Evolutionary conservation across 345 rosid genomes (phyloP).

Genomic region (Lepidium sativum): DNA sequence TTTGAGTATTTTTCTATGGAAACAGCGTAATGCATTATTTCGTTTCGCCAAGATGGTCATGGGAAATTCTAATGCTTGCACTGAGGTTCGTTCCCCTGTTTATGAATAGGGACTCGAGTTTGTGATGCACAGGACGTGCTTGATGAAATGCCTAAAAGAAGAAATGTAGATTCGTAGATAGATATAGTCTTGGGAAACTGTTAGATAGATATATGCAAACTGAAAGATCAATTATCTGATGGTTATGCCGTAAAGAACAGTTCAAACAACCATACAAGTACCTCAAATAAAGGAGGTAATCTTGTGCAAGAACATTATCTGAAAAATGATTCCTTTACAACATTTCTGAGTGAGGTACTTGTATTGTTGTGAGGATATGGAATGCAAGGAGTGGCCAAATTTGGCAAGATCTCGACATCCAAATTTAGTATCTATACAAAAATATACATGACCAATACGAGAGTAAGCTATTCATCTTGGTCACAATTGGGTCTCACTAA

Average conservation of each 20-base stretch:
- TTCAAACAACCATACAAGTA: background rate
- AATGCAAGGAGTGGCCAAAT: background rate
- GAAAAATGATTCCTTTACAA: background rate
- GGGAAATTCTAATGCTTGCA: slow-evolving; percentile 31
- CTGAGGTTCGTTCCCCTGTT: background rate
- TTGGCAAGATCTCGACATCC: background rate
- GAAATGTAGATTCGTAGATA: slow-evolving; percentile 35
- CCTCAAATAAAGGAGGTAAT: background rate
- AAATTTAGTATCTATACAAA: background rate
- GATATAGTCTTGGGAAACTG: background rate
- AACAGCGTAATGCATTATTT: slow-evolving; percentile 28
- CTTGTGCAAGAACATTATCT: background rate
- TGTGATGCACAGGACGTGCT: slow-evolving; percentile 32
- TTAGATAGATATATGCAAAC: background rate
- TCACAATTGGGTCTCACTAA: background rate
- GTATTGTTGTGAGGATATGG: background rate
- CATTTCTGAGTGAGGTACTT: too few relatives aligned
- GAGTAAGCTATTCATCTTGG: background rate
- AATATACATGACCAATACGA: background rate
- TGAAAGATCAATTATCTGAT: too few relatives aligned
- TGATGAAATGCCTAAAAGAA: slow-evolving; percentile 47
- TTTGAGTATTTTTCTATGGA: slow-evolving; percentile 24
- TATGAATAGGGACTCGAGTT: too few relatives aligned
- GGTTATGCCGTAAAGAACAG: too few relatives aligned
- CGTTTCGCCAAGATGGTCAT: slow-evolving; percentile 38